Conservation (phyloP, 441 rosid species). For the Adansonia rubrostipa region DNA sequence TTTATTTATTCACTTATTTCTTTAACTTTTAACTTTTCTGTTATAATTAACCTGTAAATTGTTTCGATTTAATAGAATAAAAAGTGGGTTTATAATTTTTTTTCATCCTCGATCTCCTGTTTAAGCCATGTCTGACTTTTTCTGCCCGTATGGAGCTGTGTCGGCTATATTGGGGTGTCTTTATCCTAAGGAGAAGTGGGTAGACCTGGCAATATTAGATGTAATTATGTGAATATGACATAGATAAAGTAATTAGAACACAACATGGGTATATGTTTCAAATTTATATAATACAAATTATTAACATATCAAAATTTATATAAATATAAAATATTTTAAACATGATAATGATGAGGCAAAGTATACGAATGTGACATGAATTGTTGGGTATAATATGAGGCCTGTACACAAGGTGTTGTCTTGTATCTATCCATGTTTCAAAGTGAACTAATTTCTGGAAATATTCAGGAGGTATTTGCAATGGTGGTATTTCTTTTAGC, state of each 20-base stretch:
- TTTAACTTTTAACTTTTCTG: background rate
- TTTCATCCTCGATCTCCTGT: background rate
- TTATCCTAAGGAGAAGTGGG: background rate
- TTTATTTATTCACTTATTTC: background rate
- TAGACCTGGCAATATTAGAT: no score
- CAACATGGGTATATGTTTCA: no score
- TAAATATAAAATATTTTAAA: no score
- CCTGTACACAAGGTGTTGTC: background rate
- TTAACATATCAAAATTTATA: no score
- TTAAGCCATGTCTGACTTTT: background rate
- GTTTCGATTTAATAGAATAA: background rate
- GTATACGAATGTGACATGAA: no score
- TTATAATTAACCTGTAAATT: background rate
- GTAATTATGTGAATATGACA: no score
- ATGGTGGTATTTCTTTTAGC: background rate
- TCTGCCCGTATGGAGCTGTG: background rate
- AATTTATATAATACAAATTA: no score
- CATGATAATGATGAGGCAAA: no score
- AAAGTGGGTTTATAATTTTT: background rate
- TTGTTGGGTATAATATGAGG: background rate
- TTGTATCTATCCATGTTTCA: background rate
- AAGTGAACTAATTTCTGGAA: background rate
- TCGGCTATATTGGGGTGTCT: background rate
- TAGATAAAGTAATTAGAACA: no score
- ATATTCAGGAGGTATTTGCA: background rate